Conservation (phyloP, 1,139 yeast genomes). For the Debaryomyces nepalensis region DNA sequence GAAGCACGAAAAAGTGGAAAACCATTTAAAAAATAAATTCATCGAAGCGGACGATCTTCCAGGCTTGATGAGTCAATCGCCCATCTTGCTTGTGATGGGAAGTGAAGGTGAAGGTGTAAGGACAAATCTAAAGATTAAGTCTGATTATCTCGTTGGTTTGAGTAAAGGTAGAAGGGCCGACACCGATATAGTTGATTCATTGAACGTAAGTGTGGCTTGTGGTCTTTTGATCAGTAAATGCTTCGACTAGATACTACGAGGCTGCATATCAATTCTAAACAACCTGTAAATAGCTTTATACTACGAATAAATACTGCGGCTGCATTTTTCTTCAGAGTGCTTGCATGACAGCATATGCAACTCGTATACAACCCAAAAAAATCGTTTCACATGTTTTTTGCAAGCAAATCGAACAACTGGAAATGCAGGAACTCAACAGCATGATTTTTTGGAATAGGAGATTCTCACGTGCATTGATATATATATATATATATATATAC, state of each 20-base stretch:
- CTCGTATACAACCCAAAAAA: too few species aligned
- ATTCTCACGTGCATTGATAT: too few species aligned
- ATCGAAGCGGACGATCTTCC: constrained; percentile 49
- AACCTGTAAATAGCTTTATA: background rate
- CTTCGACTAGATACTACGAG: constrained; percentile 12
- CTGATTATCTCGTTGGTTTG: constrained; percentile 68
- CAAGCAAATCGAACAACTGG: too few species aligned
- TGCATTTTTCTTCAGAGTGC: too few species aligned
- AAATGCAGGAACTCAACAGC: too few species aligned
- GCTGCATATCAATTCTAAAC: too few species aligned
- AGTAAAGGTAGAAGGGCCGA: constrained; percentile 35
- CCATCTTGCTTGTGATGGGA: constrained; percentile 77
- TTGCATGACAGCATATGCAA: too few species aligned
- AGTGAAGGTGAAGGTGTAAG: constrained; percentile 87
- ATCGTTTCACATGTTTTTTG: too few species aligned
- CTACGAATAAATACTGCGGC: too few species aligned
- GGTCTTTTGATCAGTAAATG: constrained; percentile 61
- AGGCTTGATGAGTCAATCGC: constrained; percentile 49
- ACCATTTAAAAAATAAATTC: constrained; percentile 33
- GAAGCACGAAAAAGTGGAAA: constrained; percentile 26
- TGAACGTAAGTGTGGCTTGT: constrained; percentile 90
- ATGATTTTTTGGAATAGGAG: too few species aligned
- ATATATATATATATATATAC: too few species aligned
- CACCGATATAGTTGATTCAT: constrained; percentile 65
- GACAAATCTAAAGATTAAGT: constrained; percentile 60